Evolutionary conservation across 805 yeast genomes (phyloP), one percentile per base, ranked within the genome.

Genomic region (Candida schatavii): DNA sequence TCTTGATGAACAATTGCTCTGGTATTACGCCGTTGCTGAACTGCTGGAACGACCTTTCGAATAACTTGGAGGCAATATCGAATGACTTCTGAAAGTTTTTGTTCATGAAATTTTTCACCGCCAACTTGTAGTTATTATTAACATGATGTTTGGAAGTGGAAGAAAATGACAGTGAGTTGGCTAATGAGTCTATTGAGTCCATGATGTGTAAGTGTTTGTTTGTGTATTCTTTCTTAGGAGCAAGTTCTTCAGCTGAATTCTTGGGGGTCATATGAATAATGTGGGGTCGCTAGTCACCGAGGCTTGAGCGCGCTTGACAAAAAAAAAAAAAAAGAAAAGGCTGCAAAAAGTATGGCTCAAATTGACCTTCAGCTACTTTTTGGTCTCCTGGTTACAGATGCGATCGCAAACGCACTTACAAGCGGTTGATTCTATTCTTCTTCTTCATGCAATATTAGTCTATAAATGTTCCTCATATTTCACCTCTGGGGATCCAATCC

Each of bases 91-190:
- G 54, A 32, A 68, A 57, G 46, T 66, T 59, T 50, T 61, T 66
- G 47, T 66, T 68, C 51, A 65, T 56, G 50, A 70, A 70, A 38
- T 54, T 55, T 49, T 70, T 70, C 44, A 66, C 51, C 2, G 74
- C 63, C 36, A 68, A 46, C 39, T 60, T 55, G 45, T 67, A 70
- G 20, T 43, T 48, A 14, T 50, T 31, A 4, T 19, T 20, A 19
- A 29, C 30, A 14, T 32, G 5, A 6, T 38, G 23, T 21, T 36
- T 36, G 32, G 39, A 30, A 3, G 40, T 19, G 11, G 25, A 28
- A 9, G 40, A 27, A 15, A 26, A 17, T 7, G 33, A 28, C 17
- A 20, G 33, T 14, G 33, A 37, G 14, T 13, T 28, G 13, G 33
- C 11, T 7, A 37, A 13, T 11, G 40, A 27, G 3, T 26, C 33